Conservation (phyloP, 129 eudicot genomes). For the Helianthus tuberosus region DNA sequence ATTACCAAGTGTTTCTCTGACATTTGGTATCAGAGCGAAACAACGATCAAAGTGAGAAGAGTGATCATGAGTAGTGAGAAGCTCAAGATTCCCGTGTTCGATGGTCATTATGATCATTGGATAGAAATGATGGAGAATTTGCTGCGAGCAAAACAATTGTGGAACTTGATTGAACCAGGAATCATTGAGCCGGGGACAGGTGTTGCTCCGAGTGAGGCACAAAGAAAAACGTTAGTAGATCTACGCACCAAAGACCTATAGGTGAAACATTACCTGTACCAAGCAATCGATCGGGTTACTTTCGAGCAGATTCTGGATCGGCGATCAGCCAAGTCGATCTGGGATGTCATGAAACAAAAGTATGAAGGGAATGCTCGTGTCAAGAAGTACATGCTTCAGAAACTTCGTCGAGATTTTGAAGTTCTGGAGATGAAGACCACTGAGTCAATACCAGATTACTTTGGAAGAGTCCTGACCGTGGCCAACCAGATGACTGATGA, state of each 20-base stretch:
- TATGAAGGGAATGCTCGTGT: not conserved
- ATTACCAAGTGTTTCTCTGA: too few relatives aligned
- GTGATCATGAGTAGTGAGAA: too few relatives aligned
- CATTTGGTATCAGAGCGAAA: too few relatives aligned
- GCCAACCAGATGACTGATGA: too few relatives aligned
- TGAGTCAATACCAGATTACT: too few relatives aligned
- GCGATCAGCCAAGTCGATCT: not conserved
- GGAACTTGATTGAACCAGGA: not conserved
- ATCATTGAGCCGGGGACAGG: too few relatives aligned
- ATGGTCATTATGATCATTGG: conserved; percentile 4
- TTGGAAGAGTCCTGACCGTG: too few relatives aligned
- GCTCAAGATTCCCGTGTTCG: not conserved
- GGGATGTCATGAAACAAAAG: not conserved
- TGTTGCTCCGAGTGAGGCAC: not conserved
- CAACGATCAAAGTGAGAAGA: too few relatives aligned
- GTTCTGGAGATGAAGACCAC: too few relatives aligned
- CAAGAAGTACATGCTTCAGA: not conserved
- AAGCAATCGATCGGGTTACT: not conserved
- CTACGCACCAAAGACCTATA: not conserved
- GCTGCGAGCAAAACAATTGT: not conserved
- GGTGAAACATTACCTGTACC: conserved; percentile 1
- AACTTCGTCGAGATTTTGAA: too few relatives aligned
- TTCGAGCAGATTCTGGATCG: not conserved
- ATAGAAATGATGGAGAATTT: conserved; percentile 1
- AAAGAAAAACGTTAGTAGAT: not conserved